phyloP scores from a whole-genome alignment of 352 stramenopile species.

The Hyaloperonospora arabidopsidis region DNA sequence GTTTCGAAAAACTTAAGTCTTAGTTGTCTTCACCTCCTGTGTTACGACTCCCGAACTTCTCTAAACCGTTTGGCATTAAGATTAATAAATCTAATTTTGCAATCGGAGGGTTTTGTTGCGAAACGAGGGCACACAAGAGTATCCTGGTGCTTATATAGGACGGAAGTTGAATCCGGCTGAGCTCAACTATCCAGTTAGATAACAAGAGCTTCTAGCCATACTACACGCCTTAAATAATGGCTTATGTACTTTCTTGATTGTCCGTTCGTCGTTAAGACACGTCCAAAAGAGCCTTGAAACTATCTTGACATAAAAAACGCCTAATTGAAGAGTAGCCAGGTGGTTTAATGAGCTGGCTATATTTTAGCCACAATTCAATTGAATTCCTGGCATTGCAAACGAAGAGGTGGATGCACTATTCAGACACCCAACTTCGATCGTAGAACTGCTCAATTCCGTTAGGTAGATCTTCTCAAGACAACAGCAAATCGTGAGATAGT shows the following conservation, averaged over 20 bases:
- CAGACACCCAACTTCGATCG: conserved; percentile 3
- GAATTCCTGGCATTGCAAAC: conserved; percentile 16
- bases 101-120: too few relatives aligned
- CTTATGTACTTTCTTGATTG: too few relatives aligned
- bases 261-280: conserved; percentile 9
- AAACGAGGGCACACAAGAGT: too few relatives aligned
- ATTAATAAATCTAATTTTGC: too few relatives aligned
- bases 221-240: too few relatives aligned
- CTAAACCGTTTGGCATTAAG: too few relatives aligned
- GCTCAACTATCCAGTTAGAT: too few relatives aligned
- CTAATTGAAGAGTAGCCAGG: conserved; percentile 1
- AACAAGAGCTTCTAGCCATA: too few relatives aligned
- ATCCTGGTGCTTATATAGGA: too few relatives aligned
- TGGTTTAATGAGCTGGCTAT: conserved; percentile 3
- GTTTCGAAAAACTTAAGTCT: not conserved
- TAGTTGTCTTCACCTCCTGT: not conserved
- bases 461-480: not conserved
- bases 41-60: too few relatives aligned
- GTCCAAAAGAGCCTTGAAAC: conserved; percentile 16
- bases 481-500: conserved; percentile 1
- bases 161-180: too few relatives aligned
- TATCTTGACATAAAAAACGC: conserved; percentile 9
- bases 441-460: conserved; percentile 3
- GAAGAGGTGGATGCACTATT: not conserved
- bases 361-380: conserved; percentile 6